phyloP scores from a whole-genome alignment of 1,284 basidiomycete species.

The Rhodotorula sp. region DNA sequence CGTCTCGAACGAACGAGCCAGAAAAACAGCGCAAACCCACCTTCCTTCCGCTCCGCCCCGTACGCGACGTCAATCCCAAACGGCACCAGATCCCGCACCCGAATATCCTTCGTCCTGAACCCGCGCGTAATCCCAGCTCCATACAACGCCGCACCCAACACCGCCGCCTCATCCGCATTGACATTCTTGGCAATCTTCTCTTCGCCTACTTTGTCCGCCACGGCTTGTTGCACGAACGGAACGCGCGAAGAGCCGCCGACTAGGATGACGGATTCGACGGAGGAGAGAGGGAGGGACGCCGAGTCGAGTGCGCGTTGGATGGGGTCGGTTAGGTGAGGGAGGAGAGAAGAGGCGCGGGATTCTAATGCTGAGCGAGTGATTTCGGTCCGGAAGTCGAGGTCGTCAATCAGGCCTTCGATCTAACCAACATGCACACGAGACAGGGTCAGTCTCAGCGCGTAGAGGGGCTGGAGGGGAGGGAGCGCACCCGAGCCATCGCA shows the following conservation, averaged over 20 bases:
- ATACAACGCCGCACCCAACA: conserved; percentile 81
- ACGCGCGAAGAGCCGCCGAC: conserved; percentile 86
- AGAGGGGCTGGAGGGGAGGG: not conserved
- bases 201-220: conserved; percentile 72
- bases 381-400: conserved; percentile 83
- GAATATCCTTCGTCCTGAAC: conserved; percentile 94
- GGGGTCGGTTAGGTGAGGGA: conserved; percentile 64
- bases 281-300: conserved; percentile 67
- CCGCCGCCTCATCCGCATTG: conserved; percentile 95
- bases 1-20: not conserved
- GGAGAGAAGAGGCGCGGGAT: conserved; percentile 60
- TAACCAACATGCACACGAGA: no score
- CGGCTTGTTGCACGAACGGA: conserved; percentile 83
- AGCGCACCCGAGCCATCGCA: conserved; percentile 65
- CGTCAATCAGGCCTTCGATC: conserved; percentile 84
- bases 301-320: conserved; percentile 71
- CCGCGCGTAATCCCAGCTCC: conserved; percentile 84
- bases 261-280: conserved; percentile 84
- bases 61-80: conserved; percentile 77
- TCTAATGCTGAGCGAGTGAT: conserved; percentile 78
- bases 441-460: no score
- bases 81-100: conserved; percentile 68
- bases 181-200: conserved; percentile 87
- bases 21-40: not conserved
- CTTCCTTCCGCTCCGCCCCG: conserved; percentile 56